Evolutionary conservation across 2,329 filamentous ascomycete species (phyloP), one percentile per base, ranked within the genome.

Genomic region (Fusarium virguliforme): DNA sequence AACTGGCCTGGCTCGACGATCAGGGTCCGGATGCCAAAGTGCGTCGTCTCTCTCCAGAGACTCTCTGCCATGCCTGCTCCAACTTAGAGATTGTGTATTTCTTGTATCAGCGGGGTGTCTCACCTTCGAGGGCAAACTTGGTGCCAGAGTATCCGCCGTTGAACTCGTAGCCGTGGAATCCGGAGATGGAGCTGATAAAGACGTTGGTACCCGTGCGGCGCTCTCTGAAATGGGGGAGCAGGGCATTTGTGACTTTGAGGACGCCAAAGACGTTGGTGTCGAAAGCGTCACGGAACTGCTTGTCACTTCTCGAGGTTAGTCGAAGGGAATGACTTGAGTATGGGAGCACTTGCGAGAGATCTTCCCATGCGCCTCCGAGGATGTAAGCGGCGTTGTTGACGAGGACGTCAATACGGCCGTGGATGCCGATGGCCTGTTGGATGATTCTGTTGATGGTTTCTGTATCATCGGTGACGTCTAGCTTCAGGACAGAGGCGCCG

Each of bases 321-420:
- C 3, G 4, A 32, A 22, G 13, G 22, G 22, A 24, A 24, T 7
- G n/a, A 24, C 5, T 18, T 18, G 30, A 12, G 30, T 34, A 1
- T 51, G 0, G 22, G 50, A 8, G 24, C 4, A 75, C 76, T 46
- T 68, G 81, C 80, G 72, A 65, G 9, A 78, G 74, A 32, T 81
- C 80, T 13, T 81, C 80, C 30, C 72, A 72, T 15, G 68, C 67
- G 10, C 71, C 74, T 43, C 77, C 65, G 3, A 72, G 62, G 1
- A 76, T 77, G 32, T 74, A 77, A 32, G 77, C 80, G 8, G 80
- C 80, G 48, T 81, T 81, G 65, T 81, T 81, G 22, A 80, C 67
- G 15, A 81, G 58, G 6, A 81, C 67, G 28, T 81, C 79, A 15
- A 81, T 77, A 8, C 66, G 74, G 0, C 78, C 80, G 30, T 79